phyloP scores from a whole-genome alignment of 441 rosid genomes.

The Macaranga tanarius region DNA sequence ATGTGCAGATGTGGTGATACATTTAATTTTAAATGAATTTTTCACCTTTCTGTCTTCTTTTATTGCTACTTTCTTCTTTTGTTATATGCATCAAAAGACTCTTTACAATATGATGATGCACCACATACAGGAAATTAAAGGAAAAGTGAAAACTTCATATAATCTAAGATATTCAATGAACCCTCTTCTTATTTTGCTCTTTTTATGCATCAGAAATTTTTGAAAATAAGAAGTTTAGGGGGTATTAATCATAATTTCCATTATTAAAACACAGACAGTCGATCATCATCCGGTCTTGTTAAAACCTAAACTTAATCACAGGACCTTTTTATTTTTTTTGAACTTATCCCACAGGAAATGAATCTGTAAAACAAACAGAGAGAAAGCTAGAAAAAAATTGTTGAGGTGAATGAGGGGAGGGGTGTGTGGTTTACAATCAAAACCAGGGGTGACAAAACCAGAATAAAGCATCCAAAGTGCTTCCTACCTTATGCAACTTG shows the following conservation, averaged over 20 bases:
- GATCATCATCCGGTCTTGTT: too few relatives aligned
- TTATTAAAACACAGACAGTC: too few relatives aligned
- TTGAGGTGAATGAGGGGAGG: background rate
- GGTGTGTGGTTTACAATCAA: slow-evolving; percentile 25
- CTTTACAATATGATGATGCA: background rate
- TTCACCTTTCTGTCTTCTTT: slow-evolving; percentile 11
- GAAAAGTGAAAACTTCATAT: background rate
- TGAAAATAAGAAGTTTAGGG: too few relatives aligned
- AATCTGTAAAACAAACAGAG: background rate
- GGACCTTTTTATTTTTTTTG: too few relatives aligned
- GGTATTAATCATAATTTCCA: too few relatives aligned
- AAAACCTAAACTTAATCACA: too few relatives aligned
- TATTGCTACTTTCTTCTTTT: background rate
- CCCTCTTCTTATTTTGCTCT: background rate
- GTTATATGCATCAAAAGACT: background rate
- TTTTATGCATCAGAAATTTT: too few relatives aligned
- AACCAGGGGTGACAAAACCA: slow-evolving; percentile 16
- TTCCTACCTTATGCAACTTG: slow-evolving; percentile 42
- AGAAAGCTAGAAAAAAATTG: background rate
- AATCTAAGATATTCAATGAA: background rate
- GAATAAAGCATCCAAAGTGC: slow-evolving; percentile 38
- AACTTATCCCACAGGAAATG: too few relatives aligned
- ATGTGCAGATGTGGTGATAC: background rate
- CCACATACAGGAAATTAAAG: background rate
- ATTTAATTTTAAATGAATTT: background rate